These are phyloP conservation scores for Nymphaea colorata DNA, from an alignment of 164 flowering plant species.

Conservation along the genomic window DNA sequence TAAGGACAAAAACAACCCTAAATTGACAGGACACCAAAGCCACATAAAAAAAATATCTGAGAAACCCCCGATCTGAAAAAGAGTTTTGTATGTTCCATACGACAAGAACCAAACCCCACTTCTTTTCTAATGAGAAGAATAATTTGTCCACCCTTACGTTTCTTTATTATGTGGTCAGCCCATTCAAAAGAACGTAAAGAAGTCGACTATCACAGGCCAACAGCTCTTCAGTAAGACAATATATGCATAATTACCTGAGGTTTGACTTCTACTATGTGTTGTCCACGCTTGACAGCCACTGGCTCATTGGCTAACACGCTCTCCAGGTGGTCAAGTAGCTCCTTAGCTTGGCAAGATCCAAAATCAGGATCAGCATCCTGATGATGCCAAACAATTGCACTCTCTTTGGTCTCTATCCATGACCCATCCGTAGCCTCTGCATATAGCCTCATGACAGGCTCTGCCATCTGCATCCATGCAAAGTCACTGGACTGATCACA, in stretches of 20 bases:
- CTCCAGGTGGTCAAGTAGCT: conserved; percentile 43
- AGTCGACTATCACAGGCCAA: neutral
- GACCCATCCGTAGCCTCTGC: conserved; percentile 27
- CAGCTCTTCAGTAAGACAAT: neutral
- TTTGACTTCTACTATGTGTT: conserved; percentile 39
- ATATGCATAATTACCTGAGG: conserved; percentile 30
- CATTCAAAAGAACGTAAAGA: too few relatives aligned
- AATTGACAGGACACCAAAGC: too few relatives aligned
- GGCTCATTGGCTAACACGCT: conserved; percentile 51
- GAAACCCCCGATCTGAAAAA: too few relatives aligned
- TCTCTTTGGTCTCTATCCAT: conserved; percentile 37
- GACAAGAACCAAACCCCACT: too few relatives aligned
- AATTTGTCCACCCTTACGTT: too few relatives aligned
- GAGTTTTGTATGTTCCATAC: too few relatives aligned
- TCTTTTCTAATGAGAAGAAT: too few relatives aligned
- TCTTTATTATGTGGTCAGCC: too few relatives aligned
- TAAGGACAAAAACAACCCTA: too few relatives aligned
- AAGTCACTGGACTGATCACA: conserved; percentile 32
- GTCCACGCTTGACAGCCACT: conserved; percentile 50
- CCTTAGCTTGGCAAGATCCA: conserved; percentile 49
- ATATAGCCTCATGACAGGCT: conserved; percentile 17
- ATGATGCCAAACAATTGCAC: conserved; percentile 52
- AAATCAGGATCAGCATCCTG: conserved; percentile 44
- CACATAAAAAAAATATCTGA: too few relatives aligned
- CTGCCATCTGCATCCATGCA: conserved; percentile 44